Conservation (phyloP, 2,329 filamentous ascomycete genomes). For the Myriangium duriaei region DNA sequence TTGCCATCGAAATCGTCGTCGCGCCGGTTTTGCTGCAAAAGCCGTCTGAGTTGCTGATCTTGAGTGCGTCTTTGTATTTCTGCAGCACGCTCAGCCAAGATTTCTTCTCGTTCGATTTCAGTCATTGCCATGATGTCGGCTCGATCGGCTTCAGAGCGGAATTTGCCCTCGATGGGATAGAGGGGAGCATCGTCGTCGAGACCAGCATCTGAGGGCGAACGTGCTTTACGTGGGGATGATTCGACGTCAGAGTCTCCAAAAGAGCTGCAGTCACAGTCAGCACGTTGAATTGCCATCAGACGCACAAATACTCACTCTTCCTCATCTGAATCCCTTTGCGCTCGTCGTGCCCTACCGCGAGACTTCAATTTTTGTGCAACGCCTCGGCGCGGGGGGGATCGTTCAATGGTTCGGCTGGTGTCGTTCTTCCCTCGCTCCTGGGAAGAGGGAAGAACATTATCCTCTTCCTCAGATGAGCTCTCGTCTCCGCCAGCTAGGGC, state of each 20-base stretch:
- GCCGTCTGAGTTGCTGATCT: slow-evolving; percentile 66
- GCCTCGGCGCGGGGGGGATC: slow-evolving; percentile 24
- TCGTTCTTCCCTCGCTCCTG: slow-evolving; percentile 31
- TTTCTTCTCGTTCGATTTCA: slow-evolving; percentile 81
- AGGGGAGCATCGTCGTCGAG: slow-evolving; percentile 45
- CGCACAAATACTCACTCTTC: slow-evolving; percentile 69
- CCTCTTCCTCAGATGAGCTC: slow-evolving; percentile 35
- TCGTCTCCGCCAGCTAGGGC: slow-evolving; percentile 71
- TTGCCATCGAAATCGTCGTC: slow-evolving; percentile 41
- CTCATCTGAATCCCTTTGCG: slow-evolving; percentile 45
- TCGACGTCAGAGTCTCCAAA: slow-evolving; percentile 71
- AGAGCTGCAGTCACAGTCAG: slow-evolving; percentile 8
- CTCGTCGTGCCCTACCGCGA: slow-evolving; percentile 24
- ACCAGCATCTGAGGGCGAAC: slow-evolving; percentile 23
- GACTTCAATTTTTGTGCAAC: slow-evolving; percentile 37
- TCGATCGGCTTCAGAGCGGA: slow-evolving; percentile 43
- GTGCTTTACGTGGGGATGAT: slow-evolving; percentile 25
- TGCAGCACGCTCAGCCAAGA: slow-evolving; percentile 75
- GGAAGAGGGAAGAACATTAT: slow-evolving; percentile 42
- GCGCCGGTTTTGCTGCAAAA: slow-evolving; percentile 56
- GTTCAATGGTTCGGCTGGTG: slow-evolving; percentile 21
- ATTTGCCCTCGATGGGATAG: slow-evolving; percentile 81
- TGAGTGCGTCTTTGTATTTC: slow-evolving; percentile 73
- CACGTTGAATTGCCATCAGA: slow-evolving; percentile 11
- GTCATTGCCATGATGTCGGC: slow-evolving; percentile 67